Base-by-base conservation (phyloP, 163 green algal species). In the Chloromonas sp. region DNA sequence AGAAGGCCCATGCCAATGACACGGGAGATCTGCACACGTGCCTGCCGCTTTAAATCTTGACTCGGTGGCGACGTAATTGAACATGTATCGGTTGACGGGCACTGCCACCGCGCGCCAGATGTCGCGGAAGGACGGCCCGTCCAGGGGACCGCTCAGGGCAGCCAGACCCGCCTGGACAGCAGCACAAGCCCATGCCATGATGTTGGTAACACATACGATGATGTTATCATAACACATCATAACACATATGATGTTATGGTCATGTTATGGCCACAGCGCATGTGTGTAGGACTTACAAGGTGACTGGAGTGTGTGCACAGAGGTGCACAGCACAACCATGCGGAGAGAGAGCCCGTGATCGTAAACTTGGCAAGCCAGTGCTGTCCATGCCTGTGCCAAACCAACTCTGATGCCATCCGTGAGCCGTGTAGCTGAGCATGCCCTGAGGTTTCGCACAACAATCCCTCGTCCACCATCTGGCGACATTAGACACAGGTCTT, bases 31-130 rank as follows among this genome's bases (percentile, higher is more conserved):
- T 8, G 60, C 81, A 1, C 71, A 93, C 92, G 89, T 83, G 85
- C 59, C 57, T 58, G 15, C 0, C 86, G 36, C 36, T 36, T 36
- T 91, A 83, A 96, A 95, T 14, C 81, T 83, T 8, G 88, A 90
- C 87, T 96, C 91, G 0, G 92, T 94, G 59, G 91, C 92, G 14
- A 96, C 82, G n/a, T 95, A 92, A 78, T 96, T 96, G 89, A 92
- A 96, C 70, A 96, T 76, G 13, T 91, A 88, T 57, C 90, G 89
- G 82, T 95, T 95, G 86, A 94, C 85, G 57, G 93, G 91, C 36
- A 95, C 84, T 0, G 83, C n/a, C 2, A 86, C 77, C 8, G 85
- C 85, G 3, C 85, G 60, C 85, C 85, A 88, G 71, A 88, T 85
- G 81, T 88, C 85, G n/a, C 81, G 74, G 81, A 88, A 88, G n/a